Evolutionary conservation across 306 rosid genomes (phyloP).

Genomic region (Ziziphus jujuba): DNA sequence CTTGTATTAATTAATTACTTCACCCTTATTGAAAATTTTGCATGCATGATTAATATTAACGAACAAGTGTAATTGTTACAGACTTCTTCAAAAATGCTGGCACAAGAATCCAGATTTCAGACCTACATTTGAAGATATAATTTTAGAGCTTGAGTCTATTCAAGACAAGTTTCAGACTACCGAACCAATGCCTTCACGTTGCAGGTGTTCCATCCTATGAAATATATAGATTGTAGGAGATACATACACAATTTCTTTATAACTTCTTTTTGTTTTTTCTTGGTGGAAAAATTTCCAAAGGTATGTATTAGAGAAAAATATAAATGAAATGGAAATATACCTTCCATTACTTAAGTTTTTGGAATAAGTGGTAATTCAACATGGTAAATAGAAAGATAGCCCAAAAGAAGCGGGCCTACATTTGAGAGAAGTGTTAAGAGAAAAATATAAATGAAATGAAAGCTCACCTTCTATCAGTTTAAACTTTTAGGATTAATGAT

Average conservation of each 20-base stretch:
- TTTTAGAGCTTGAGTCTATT: slow-evolving; percentile 11
- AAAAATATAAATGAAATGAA: too few relatives aligned
- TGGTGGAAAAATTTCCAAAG: background rate
- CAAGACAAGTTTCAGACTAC: slow-evolving; percentile 1
- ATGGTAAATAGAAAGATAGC: too few relatives aligned
- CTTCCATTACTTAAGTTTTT: too few relatives aligned
- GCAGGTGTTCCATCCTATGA: slow-evolving; percentile 15
- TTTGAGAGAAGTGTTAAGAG: too few relatives aligned
- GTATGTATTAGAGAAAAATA: background rate
- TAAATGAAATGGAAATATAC: too few relatives aligned
- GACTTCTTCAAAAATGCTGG: slow-evolving; percentile 31
- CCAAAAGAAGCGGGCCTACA: too few relatives aligned
- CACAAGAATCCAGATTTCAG: slow-evolving; percentile 29
- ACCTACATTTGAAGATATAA: slow-evolving; percentile 24
- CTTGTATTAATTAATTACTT: background rate
- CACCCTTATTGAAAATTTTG: background rate
- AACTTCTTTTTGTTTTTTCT: background rate
- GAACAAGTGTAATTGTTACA: background rate
- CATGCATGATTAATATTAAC: background rate
- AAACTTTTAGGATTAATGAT: too few relatives aligned
- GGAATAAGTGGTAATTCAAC: too few relatives aligned
- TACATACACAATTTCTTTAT: background rate
- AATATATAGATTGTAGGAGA: background rate
- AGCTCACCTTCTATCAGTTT: too few relatives aligned
- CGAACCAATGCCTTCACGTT: background rate